A percentile compares a stretch with the other conserved stretches of the same genome.
Evolutionary conservation across 495 filamentous ascomycete genomes (phyloP).

Genomic region (Aspergillus kassunensis): DNA sequence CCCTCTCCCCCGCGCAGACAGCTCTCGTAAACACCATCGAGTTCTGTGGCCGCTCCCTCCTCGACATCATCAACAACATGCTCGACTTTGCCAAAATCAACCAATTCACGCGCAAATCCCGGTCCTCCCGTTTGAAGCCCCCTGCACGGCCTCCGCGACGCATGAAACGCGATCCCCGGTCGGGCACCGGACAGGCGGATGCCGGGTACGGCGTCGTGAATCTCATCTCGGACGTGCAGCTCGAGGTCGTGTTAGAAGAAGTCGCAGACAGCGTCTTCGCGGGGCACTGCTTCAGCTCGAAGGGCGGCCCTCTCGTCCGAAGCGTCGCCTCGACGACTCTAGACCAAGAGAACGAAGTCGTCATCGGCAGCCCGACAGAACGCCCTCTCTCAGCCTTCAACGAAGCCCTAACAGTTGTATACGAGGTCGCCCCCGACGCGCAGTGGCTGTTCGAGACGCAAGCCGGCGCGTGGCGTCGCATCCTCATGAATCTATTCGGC

Average conservation of each 20-base stretch:
- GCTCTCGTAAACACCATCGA: slow-evolving; percentile 9
- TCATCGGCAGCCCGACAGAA: slow-evolving; percentile 17
- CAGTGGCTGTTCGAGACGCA: slow-evolving; percentile 56
- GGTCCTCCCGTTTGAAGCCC: neutral
- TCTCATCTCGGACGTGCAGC: slow-evolving; percentile 22
- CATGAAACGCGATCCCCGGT: too few species aligned
- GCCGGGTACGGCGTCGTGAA: neutral
- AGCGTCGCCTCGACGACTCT: neutral
- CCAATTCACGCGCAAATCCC: slow-evolving; percentile 2
- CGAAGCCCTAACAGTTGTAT: slow-evolving; percentile 42
- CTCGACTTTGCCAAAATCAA: slow-evolving; percentile 13
- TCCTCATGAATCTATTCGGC: slow-evolving; percentile 46
- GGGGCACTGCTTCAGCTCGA: slow-evolving; percentile 33
- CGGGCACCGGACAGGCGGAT: neutral
- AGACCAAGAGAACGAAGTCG: neutral
- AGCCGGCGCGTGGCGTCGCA: slow-evolving; percentile 55
- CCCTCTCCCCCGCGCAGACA: neutral
- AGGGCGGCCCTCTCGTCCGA: neutral
- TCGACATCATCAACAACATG: slow-evolving; percentile 13
- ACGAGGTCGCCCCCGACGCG: slow-evolving; percentile 49
- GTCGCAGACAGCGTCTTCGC: slow-evolving; percentile 57
- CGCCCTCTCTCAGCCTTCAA: slow-evolving; percentile 15
- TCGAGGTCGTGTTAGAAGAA: slow-evolving; percentile 54
- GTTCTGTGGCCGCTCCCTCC: slow-evolving; percentile 4
- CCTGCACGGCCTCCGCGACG: neutral